These are phyloP conservation scores for Talaromyces funiculosus DNA, from an alignment of 2,329 filamentous ascomycete species.

Conservation along the genomic window DNA sequence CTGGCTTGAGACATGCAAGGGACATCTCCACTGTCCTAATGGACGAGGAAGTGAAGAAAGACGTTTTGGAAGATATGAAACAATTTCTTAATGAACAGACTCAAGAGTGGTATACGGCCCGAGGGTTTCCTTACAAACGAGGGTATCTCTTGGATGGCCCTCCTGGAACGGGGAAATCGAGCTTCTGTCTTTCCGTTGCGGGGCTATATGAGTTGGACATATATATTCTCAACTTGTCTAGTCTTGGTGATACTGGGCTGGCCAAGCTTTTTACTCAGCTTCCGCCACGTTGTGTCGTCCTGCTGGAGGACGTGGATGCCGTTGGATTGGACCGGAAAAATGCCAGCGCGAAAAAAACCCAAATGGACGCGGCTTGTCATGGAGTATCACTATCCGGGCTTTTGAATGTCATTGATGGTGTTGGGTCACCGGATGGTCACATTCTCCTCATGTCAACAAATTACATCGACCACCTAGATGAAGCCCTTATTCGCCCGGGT, in stretches of 20 bases:
- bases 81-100: slow-evolving; percentile 15
- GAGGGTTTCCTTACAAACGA: slow-evolving; percentile 77
- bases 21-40: background rate
- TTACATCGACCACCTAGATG: slow-evolving; percentile 57
- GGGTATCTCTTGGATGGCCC: slow-evolving; percentile 79
- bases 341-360: slow-evolving; percentile 46
- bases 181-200: slow-evolving; percentile 62
- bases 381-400: slow-evolving; percentile 59
- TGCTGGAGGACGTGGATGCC: slow-evolving; percentile 71
- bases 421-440: slow-evolving; percentile 61
- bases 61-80: background rate
- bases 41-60: background rate
- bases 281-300: slow-evolving; percentile 64
- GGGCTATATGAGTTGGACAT: slow-evolving; percentile 65
- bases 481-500: slow-evolving; percentile 61
- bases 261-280: slow-evolving; percentile 59
- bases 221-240: slow-evolving; percentile 61
- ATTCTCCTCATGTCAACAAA: slow-evolving; percentile 72
- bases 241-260: slow-evolving; percentile 61
- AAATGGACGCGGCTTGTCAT: slow-evolving; percentile 23
- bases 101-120: slow-evolving; percentile 64
- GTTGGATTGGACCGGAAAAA: slow-evolving; percentile 53
- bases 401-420: slow-evolving; percentile 65
- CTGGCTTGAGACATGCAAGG: background rate
- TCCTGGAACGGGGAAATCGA: slow-evolving; percentile 73